Evolutionary conservation across 257 asterid genomes (phyloP).

Genomic region (Sherardia arvensis): DNA sequence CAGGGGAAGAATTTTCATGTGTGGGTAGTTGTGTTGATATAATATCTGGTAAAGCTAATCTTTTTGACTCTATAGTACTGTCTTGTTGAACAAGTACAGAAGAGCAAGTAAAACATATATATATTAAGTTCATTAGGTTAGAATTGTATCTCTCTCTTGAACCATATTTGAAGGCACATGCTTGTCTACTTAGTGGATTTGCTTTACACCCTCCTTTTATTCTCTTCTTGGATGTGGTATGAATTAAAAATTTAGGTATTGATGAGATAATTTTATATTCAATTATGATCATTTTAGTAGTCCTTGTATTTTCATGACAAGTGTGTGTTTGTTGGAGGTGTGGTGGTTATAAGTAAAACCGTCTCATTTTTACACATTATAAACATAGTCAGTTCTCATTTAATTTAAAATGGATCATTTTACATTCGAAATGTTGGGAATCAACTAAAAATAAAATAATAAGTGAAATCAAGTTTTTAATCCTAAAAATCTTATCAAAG

Average conservation of each 20-base stretch:
- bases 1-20: slow-evolving; percentile 19
- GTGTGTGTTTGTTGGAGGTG: too few relatives aligned
- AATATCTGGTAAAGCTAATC: slow-evolving; percentile 2
- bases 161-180: slow-evolving; percentile 4
- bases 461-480: too few relatives aligned
- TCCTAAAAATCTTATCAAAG: too few relatives aligned
- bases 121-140: neutral
- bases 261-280: neutral
- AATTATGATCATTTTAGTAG: neutral
- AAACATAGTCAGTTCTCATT: too few relatives aligned
- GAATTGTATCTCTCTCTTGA: neutral
- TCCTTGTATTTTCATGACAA: neutral
- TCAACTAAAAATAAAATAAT: too few relatives aligned
- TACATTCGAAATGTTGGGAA: too few relatives aligned
- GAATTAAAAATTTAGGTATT: neutral
- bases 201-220: neutral
- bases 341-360: too few relatives aligned
- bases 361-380: too few relatives aligned
- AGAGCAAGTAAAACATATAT: slow-evolving; percentile 1
- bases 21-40: slow-evolving; percentile 8
- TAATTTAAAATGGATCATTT: too few relatives aligned
- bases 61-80: neutral
- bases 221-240: neutral
- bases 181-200: slow-evolving; percentile 1
- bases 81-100: slow-evolving; percentile 1